Conservation (phyloP, 225 moss, liverwort and hornwort species). For the Physcomitrellopsis africana region DNA sequence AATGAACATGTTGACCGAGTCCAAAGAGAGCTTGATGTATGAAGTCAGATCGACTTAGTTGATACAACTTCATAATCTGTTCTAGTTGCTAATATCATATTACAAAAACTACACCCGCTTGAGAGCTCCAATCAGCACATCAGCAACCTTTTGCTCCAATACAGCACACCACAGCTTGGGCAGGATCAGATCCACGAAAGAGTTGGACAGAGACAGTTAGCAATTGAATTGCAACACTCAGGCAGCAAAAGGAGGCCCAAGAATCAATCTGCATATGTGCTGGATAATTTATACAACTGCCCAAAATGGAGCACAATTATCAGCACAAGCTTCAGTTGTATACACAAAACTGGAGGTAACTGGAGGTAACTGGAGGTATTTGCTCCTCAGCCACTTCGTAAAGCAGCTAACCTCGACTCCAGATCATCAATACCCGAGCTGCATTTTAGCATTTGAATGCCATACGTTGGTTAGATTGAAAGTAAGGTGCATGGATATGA, state of each 20-base stretch:
- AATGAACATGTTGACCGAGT: neutral
- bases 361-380: too few species aligned
- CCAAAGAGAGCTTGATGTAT: neutral
- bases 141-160: neutral
- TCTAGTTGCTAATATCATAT: constrained; percentile 18
- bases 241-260: constrained; percentile 18
- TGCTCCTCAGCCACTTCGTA: constrained; percentile 71
- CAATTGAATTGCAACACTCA: constrained; percentile 24
- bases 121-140: constrained; percentile 18
- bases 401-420: constrained; percentile 87
- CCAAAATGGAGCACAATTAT: constrained; percentile 8
- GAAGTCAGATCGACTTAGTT: neutral
- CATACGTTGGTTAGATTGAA: constrained; percentile 19
- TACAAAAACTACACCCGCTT: constrained; percentile 39
- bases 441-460: constrained; percentile 49
- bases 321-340: constrained; percentile 31
- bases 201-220: constrained; percentile 1
- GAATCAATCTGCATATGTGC: constrained; percentile 23
- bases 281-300: constrained; percentile 23
- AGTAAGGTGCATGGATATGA: neutral
- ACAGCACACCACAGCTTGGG: constrained; percentile 19
- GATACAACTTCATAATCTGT: neutral
- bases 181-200: constrained; percentile 26
- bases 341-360: constrained; percentile 35
- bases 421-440: constrained; percentile 85